Percentiles rank a stretch among this genome's conserved stretches.
phyloP scores from a whole-genome alignment of 2,329 filamentous ascomycete species.

The Didymella exigua region DNA sequence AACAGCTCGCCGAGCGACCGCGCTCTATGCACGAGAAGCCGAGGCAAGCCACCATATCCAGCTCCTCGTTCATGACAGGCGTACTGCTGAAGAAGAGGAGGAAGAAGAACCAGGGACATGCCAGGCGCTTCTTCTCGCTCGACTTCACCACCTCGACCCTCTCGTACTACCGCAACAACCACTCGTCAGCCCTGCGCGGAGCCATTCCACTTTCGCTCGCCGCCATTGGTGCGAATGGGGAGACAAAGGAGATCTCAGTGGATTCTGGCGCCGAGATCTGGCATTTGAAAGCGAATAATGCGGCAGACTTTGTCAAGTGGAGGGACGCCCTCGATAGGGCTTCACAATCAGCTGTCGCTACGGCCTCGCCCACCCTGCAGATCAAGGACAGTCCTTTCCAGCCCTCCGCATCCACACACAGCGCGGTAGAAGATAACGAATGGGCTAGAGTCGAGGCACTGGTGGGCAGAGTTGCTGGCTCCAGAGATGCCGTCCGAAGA shows the following conservation, averaged over 20 bases:
- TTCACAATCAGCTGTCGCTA: conserved; percentile 58
- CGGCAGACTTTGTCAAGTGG: conserved; percentile 88
- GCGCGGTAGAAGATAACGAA: conserved; percentile 71
- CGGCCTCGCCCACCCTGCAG: conserved; percentile 39
- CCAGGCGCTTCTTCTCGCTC: conserved; percentile 90
- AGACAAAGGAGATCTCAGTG: conserved; percentile 88
- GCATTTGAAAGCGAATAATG: conserved; percentile 85
- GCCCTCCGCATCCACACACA: conserved; percentile 24
- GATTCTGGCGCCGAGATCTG: conserved; percentile 97
- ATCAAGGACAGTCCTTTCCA: conserved; percentile 34
- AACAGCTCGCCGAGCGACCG: conserved; percentile 48
- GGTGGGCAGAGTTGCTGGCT: conserved; percentile 83
- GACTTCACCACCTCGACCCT: conserved; percentile 93
- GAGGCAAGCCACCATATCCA: conserved; percentile 26
- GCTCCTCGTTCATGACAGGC: conserved; percentile 75
- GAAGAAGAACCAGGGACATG: conserved; percentile 93
- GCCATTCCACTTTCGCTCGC: conserved; percentile 91
- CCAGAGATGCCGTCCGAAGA: conserved; percentile 83
- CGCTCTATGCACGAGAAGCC: conserved; percentile 42
- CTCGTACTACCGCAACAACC: conserved; percentile 94
- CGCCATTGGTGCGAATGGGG: conserved; percentile 86
- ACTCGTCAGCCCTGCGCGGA: conserved; percentile 88
- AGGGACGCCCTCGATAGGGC: conserved; percentile 83
- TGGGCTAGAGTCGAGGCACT: conserved; percentile 87
- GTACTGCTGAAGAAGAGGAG: conserved; percentile 86